Evolutionary conservation across 129 eudicot species (phyloP).

Genomic region (Flaveria robusta): DNA sequence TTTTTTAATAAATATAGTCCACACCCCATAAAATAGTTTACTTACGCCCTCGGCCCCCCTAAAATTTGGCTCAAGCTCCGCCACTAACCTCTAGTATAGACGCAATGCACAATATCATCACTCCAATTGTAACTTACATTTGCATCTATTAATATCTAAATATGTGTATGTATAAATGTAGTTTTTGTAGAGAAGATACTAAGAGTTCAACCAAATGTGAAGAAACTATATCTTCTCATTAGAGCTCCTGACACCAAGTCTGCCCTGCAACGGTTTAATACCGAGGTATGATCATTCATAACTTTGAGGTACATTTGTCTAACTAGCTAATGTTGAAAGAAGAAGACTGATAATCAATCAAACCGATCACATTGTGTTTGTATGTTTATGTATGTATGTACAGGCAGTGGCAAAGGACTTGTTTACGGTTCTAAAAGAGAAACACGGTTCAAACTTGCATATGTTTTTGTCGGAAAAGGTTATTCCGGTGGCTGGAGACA

Average conservation of each 20-base stretch:
- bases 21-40: too few relatives aligned
- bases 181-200: slow-evolving; percentile 82
- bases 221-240: slow-evolving; percentile 74
- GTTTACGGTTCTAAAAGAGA: slow-evolving; percentile 70
- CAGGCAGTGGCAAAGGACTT: slow-evolving; percentile 78
- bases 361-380: too few relatives aligned
- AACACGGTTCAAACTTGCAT: slow-evolving; percentile 52
- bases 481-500: slow-evolving; percentile 72
- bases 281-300: slow-evolving; percentile 40
- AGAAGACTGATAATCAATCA: background rate
- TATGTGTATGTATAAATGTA: slow-evolving; percentile 20
- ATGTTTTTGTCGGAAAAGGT: slow-evolving; percentile 50
- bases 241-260: slow-evolving; percentile 68
- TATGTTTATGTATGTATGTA: background rate
- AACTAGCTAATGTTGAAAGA: background rate
- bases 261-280: slow-evolving; percentile 69
- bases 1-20: too few relatives aligned
- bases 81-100: too few relatives aligned
- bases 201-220: slow-evolving; percentile 86
- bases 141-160: too few relatives aligned
- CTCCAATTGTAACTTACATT: too few relatives aligned
- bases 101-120: too few relatives aligned
- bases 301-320: background rate
- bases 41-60: too few relatives aligned
- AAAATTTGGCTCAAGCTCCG: too few relatives aligned